A percentile compares a stretch with the other conserved stretches of the same genome.
Evolutionary conservation across 345 rosid genomes (phyloP).

Genomic region (Linum trigynum): DNA sequence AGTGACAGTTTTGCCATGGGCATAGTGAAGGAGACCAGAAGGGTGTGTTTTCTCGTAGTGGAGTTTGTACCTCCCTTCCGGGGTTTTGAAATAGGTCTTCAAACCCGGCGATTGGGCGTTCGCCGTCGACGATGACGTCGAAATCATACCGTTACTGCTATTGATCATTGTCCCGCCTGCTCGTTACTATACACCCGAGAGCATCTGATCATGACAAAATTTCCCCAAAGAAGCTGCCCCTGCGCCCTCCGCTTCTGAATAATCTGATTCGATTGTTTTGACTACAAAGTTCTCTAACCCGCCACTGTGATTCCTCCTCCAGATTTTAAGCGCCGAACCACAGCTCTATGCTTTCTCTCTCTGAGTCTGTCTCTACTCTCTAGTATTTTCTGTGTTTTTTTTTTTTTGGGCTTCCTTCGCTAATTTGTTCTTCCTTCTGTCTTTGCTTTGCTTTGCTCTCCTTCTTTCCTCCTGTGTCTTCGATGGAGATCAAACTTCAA

Average conservation of each 20-base stretch:
- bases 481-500: conserved; percentile 42
- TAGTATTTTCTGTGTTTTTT: conserved; percentile 25
- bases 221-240: background rate
- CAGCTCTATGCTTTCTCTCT: background rate
- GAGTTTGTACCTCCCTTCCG: conserved; percentile 95
- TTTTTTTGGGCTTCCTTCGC: background rate
- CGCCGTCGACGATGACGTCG: conserved; percentile 39
- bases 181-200: conserved; percentile 18
- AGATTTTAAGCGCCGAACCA: background rate
- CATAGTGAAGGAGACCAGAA: conserved; percentile 85
- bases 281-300: background rate
- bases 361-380: background rate
- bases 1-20: conserved; percentile 93
- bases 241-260: background rate
- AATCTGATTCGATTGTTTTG: background rate
- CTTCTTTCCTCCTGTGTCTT: conserved; percentile 2
- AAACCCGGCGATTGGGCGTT: conserved; percentile 79
- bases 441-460: too few relatives aligned
- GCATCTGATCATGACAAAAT: conserved; percentile 54
- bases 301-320: background rate
- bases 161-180: conserved; percentile 46
- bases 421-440: conserved; percentile 1
- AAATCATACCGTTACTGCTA: conserved; percentile 78
- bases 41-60: conserved; percentile 94
- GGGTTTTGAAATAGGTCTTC: conserved; percentile 96